These are phyloP conservation scores for Gigaspora rosea DNA, from an alignment of 192 early-diverging fungal species.

Conservation along the genomic window DNA sequence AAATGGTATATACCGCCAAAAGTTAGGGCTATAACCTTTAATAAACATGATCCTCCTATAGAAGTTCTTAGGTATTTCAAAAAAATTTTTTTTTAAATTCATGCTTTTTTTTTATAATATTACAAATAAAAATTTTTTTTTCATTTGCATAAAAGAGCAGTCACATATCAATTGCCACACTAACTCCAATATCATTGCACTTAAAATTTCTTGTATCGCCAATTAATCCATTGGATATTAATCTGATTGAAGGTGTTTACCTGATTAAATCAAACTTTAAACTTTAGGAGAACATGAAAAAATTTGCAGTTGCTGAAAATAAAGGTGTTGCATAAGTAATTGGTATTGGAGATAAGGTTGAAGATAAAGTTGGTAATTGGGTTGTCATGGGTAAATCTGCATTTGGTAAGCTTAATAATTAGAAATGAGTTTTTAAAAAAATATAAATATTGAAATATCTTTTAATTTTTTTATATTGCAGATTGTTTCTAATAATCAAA, in stretches of 20 bases:
- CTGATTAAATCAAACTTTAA: constrained; percentile 73
- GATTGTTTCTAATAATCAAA: not conserved
- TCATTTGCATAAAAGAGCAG: not conserved
- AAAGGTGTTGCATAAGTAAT: constrained; percentile 88
- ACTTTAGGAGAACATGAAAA: not conserved
- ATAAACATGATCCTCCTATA: not conserved
- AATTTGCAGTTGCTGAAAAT: constrained; percentile 81
- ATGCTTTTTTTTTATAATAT: no score
- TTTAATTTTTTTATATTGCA: not conserved
- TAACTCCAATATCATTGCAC: constrained; percentile 46
- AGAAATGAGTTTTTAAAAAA: not conserved
- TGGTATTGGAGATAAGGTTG: constrained; percentile 60
- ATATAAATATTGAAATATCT: not conserved
- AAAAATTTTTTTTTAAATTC: not conserved
- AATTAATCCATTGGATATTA: constrained; percentile 92
- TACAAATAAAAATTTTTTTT: not conserved
- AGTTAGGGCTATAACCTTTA: not conserved
- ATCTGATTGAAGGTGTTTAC: constrained; percentile 91
- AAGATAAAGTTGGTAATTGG: constrained; percentile 73
- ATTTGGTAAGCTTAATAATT: constrained; percentile 45
- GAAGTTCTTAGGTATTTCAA: constrained; percentile 6
- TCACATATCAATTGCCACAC: constrained; percentile 17
- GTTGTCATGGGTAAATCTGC: constrained; percentile 70
- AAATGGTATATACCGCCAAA: not conserved
- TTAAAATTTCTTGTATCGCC: constrained; percentile 87